Base-by-base conservation (phyloP, 805 yeast genomes). In the Pichia cabralensis region DNA sequence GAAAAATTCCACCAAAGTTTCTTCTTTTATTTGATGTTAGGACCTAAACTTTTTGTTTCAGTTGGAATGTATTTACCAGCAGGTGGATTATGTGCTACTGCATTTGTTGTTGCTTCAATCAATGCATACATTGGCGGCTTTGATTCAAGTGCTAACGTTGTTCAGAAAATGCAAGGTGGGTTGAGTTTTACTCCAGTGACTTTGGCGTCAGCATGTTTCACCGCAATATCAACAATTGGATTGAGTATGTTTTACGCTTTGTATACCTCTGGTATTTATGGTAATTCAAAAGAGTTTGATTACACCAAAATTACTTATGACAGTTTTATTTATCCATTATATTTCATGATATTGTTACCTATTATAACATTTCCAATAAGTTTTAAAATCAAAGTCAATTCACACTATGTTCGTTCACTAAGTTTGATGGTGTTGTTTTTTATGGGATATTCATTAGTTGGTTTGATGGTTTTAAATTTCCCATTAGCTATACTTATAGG, bases 1-100 rank as follows among this genome's bases (percentile, higher is more conserved):
- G 99, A 92, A 55, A 94, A 89, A 54, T 89, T 89, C 58, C 99
- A 92, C 58, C 99, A 92, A 58, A 84, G 96, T 1, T 92, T 86
- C 50, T 92, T 92, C 65, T 92, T 88, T 52, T 92, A 89, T 60
- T 66, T 89, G 45, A 55, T 92, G 59, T 57, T 92, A 32, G 72
- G 84, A 0, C 94, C 96, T 17, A 62, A 68, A 37, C 56, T 69
- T 38, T 92, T 92, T 61, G 95, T 92, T 13, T 84, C 96, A 5
- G 88, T 92, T 43, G 96, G 95, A 4, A 84, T 94, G 14, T 92
- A 89, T 53, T 61, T 92, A 33, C 97, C 97, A 1, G 65, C 89
- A 3, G 95, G 94, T 0, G 77, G 80, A 31, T 60, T 82, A 6
- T 57, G 81, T 5, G 80, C 92, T 1, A 67, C 72, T 4, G 58